A percentile compares a stretch with the other conserved stretches of the same genome.
Conservation (phyloP, 2,329 filamentous ascomycete species). For the Sphaerostilbella broomeana region DNA sequence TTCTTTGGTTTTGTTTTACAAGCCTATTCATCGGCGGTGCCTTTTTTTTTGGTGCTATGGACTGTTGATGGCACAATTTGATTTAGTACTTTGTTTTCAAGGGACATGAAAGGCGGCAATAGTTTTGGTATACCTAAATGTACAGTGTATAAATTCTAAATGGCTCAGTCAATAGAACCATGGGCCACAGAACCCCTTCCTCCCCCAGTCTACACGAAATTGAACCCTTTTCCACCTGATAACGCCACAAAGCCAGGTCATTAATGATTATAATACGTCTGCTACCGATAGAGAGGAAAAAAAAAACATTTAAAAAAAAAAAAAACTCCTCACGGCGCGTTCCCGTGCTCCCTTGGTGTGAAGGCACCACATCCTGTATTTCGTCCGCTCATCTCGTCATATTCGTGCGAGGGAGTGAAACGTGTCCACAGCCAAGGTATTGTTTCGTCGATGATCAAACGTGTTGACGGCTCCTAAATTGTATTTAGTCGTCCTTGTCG, state of each 20-base stretch:
- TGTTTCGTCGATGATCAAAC: no score
- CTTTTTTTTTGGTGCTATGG: background rate
- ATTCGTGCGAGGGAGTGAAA: no score
- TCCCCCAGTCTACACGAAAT: conserved; percentile 9
- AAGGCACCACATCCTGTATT: no score
- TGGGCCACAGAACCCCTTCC: conserved; percentile 1
- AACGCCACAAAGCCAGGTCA: conserved; percentile 4
- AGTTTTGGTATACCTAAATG: conserved; percentile 11
- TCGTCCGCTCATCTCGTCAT: background rate
- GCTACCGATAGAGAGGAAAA: background rate
- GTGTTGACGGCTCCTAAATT: no score
- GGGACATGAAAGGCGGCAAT: conserved; percentile 3
- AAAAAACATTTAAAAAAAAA: background rate
- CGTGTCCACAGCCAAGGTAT: no score
- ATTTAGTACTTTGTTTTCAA: background rate
- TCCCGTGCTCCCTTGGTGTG: no score
- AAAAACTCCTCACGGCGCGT: no score
- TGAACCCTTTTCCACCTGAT: conserved; percentile 1
- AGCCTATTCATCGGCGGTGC: background rate
- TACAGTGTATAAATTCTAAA: conserved; percentile 2
- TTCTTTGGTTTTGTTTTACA: background rate
- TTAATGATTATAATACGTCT: background rate
- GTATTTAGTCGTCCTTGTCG: conserved; percentile 50
- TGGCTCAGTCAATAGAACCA: background rate
- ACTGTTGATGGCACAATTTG: no score